Percentiles rank a stretch among this genome's conserved stretches.
These are phyloP conservation scores for Sungouiella thailandica DNA, from an alignment of 805 yeast genomes.

Conservation along the genomic window DNA sequence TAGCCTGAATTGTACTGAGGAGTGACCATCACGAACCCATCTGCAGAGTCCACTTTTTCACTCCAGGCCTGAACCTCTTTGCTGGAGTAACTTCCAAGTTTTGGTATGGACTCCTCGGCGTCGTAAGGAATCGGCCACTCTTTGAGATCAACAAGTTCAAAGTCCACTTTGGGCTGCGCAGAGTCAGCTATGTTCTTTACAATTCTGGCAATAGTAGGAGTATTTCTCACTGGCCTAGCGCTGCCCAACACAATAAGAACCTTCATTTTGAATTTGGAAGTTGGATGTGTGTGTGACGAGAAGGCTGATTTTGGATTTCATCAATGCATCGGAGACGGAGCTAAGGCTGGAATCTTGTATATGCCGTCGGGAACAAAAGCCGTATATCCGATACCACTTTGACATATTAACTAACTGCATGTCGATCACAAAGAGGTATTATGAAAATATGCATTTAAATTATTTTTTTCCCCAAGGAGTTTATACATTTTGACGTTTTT, in stretches of 20 bases:
- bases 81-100: slow-evolving; percentile 14
- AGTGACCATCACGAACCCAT: slow-evolving; percentile 28
- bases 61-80: slow-evolving; percentile 24
- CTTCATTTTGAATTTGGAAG: neutral
- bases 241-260: neutral
- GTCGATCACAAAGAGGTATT: too few relatives aligned
- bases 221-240: neutral
- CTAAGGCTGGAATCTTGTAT: too few relatives aligned
- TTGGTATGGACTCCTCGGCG: slow-evolving; percentile 18
- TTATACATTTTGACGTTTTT: too few relatives aligned
- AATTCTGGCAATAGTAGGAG: neutral
- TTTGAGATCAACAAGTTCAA: slow-evolving; percentile 1
- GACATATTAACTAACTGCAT: too few relatives aligned
- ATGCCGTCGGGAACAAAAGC: too few relatives aligned
- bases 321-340: too few relatives aligned
- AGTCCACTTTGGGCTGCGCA: neutral
- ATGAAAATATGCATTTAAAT: too few relatives aligned
- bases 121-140: slow-evolving; percentile 23
- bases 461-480: too few relatives aligned
- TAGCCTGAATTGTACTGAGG: slow-evolving; percentile 36
- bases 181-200: neutral
- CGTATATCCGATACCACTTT: too few relatives aligned
- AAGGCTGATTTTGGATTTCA: too few relatives aligned
- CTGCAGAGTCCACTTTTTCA: slow-evolving; percentile 13
- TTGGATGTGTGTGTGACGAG: too few relatives aligned